These are phyloP conservation scores for Hypoxylon sp. DNA, from an alignment of 2,329 filamentous ascomycete genomes.

Conservation along the genomic window DNA sequence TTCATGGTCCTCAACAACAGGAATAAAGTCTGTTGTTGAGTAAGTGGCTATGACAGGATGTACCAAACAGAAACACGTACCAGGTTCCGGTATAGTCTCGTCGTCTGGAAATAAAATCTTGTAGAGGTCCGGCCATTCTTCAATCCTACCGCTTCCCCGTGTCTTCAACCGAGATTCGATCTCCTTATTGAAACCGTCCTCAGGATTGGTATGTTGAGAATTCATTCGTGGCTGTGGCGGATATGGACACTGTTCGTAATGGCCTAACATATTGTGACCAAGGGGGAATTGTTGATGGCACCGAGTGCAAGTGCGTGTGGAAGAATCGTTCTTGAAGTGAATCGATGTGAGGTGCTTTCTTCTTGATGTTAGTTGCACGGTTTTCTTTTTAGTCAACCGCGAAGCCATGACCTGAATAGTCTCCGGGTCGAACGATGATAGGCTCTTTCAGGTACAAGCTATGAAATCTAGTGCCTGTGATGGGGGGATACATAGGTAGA, in stretches of 20 bases:
- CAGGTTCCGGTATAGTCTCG: slow-evolving; percentile 8
- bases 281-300: slow-evolving; percentile 9
- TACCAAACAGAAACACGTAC: neutral
- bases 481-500: neutral
- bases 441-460: neutral
- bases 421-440: neutral
- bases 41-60: slow-evolving; percentile 1
- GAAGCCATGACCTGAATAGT: neutral
- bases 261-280: slow-evolving; percentile 2
- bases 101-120: slow-evolving; percentile 16
- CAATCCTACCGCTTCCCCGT: neutral
- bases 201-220: slow-evolving; percentile 17
- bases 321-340: slow-evolving; percentile 19
- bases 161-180: slow-evolving; percentile 4
- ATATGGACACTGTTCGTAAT: slow-evolving; percentile 18
- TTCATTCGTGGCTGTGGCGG: slow-evolving; percentile 12
- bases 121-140: slow-evolving; percentile 19
- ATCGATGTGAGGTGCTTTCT: slow-evolving; percentile 33
- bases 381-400: neutral
- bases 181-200: slow-evolving; percentile 21
- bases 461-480: neutral
- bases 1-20: slow-evolving; percentile 27
- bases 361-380: slow-evolving; percentile 7
- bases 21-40: slow-evolving; percentile 13
- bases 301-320: slow-evolving; percentile 15